These are phyloP conservation scores for Paramyrothecium sp. DNA, from an alignment of 2,329 filamentous ascomycete genomes.

Conservation along the genomic window DNA sequence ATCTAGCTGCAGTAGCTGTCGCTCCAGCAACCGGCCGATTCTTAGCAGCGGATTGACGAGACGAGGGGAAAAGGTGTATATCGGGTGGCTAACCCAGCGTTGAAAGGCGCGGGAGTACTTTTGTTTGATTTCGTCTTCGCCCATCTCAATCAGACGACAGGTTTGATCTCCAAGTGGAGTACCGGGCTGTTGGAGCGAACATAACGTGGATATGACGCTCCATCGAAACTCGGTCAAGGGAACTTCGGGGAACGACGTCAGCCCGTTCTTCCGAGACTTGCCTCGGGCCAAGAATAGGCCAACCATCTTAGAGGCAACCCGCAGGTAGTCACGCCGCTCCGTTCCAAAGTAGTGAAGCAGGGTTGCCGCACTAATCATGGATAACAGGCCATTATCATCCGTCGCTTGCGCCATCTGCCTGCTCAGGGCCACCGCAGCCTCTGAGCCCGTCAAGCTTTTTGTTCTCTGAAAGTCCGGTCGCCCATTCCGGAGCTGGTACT, in stretches of 20 bases:
- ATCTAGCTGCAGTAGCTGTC: constrained; percentile 6
- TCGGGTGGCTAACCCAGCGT: constrained; percentile 11
- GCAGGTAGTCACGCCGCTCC: constrained; percentile 7
- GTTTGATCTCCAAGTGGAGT: background rate
- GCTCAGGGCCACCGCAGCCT: constrained; percentile 5
- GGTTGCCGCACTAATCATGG: constrained; percentile 9
- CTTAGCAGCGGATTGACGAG: constrained; percentile 12
- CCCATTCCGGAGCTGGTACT: constrained; percentile 9
- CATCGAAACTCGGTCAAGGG: constrained; percentile 11
- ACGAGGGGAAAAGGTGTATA: constrained; percentile 12
- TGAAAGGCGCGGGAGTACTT: constrained; percentile 12
- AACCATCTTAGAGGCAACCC: constrained; percentile 5
- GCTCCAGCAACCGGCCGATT: constrained; percentile 10
- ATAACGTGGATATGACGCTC: constrained; percentile 11
- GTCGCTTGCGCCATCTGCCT: background rate
- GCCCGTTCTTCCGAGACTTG: background rate
- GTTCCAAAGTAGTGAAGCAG: constrained; percentile 8
- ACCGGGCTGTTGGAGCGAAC: constrained; percentile 8
- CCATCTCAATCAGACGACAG: constrained; percentile 10
- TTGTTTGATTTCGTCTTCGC: constrained; percentile 9
- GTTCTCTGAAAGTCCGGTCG: constrained; percentile 4
- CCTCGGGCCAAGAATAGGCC: constrained; percentile 1
- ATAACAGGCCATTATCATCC: constrained; percentile 6
- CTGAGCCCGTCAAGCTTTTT: constrained; percentile 1
- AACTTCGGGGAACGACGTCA: constrained; percentile 5